Conservation (phyloP, 768 basidiomycete species). For the Nidularia pulvinata region DNA sequence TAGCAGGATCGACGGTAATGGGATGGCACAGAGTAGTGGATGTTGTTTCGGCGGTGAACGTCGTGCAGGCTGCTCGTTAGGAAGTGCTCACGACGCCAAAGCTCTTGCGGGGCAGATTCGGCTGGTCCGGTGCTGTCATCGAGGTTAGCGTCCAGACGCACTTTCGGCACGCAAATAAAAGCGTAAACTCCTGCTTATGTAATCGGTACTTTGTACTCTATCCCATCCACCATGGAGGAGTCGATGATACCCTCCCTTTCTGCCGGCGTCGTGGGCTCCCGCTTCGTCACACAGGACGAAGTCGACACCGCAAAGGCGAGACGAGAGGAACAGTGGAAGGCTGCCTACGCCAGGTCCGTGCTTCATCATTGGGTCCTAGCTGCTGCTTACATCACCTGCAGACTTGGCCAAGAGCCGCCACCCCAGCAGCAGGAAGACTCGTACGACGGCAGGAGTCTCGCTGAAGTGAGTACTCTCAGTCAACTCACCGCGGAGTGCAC, state of each 20-base stretch:
- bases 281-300: conserved; percentile 82
- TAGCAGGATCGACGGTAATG: too few relatives aligned
- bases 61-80: too few relatives aligned
- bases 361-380: conserved; percentile 1
- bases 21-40: too few relatives aligned
- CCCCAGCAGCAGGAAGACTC: conserved; percentile 72
- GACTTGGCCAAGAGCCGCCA: conserved; percentile 85
- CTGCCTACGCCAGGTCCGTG: conserved; percentile 77
- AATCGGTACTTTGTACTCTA: too few relatives aligned
- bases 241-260: conserved; percentile 70
- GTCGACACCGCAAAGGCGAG: conserved; percentile 70
- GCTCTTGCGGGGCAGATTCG: too few relatives aligned
- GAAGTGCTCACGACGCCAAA: too few relatives aligned
- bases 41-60: neutral
- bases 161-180: too few relatives aligned
- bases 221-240: conserved; percentile 49
- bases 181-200: too few relatives aligned
- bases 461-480: conserved; percentile 64
- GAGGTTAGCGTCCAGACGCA: too few relatives aligned
- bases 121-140: too few relatives aligned
- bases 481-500: conserved; percentile 25
- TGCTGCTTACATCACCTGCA: conserved; percentile 17
- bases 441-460: conserved; percentile 84
- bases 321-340: conserved; percentile 87
- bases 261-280: conserved; percentile 73